Percentiles rank a stretch among this genome's conserved stretches.
phyloP scores from a whole-genome alignment of 2,329 filamentous ascomycete genomes.

The Aspergillus chevalieri region DNA sequence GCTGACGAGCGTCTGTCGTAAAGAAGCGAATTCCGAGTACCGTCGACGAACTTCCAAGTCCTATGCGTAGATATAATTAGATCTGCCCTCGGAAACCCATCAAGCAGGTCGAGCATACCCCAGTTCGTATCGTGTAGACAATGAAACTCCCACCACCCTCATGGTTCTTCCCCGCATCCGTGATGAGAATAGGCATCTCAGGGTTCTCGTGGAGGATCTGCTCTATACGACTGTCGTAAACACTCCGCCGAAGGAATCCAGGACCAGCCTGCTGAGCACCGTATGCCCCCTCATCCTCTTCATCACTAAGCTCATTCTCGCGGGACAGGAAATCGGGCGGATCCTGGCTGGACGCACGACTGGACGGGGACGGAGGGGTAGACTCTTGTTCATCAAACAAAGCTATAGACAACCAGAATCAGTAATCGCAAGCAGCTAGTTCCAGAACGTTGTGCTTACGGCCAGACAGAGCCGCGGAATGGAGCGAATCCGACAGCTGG shows the following conservation, averaged over 20 bases:
- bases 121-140: conserved; percentile 93
- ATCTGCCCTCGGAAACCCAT: conserved; percentile 3
- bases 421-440: background rate
- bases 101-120: conserved; percentile 51
- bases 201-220: conserved; percentile 96
- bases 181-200: conserved; percentile 82
- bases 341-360: conserved; percentile 63
- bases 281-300: conserved; percentile 52
- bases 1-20: conserved; percentile 80
- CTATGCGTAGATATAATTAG: conserved; percentile 41
- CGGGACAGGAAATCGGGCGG: conserved; percentile 53
- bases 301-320: conserved; percentile 51
- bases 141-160: conserved; percentile 92
- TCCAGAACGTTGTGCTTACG: conserved; percentile 44
- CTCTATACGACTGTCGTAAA: conserved; percentile 92
- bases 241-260: conserved; percentile 58
- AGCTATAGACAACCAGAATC: conserved; percentile 22
- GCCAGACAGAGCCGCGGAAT: conserved; percentile 45
- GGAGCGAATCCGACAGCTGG: conserved; percentile 62
- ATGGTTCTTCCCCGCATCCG: conserved; percentile 87
- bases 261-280: conserved; percentile 46
- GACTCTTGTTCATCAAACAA: conserved; percentile 53
- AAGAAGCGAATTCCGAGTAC: conserved; percentile 93
- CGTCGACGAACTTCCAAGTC: conserved; percentile 90
- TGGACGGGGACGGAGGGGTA: conserved; percentile 66